A percentile compares a stretch with the other conserved stretches of the same genome.
phyloP scores from a whole-genome alignment of 306 rosid species.

The Elaeagnus macrophylla region DNA sequence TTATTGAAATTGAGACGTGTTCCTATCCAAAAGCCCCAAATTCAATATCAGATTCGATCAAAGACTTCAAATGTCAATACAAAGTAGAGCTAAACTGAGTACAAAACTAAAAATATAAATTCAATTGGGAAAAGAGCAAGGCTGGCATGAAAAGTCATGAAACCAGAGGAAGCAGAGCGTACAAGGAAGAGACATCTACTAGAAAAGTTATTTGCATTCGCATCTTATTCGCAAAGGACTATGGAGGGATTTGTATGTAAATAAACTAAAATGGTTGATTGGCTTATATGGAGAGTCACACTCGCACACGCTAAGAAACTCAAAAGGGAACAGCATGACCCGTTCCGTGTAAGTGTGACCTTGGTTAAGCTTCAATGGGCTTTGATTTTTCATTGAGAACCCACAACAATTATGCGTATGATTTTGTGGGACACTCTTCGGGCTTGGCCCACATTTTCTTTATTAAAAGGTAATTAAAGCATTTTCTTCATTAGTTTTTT shows the following conservation, averaged over 20 bases:
- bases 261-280: slow-evolving; percentile 1
- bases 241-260: background rate
- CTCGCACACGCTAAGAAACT: slow-evolving; percentile 17
- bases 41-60: slow-evolving; percentile 14
- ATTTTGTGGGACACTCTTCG: slow-evolving; percentile 53
- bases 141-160: slow-evolving; percentile 25
- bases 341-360: slow-evolving; percentile 19
- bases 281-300: background rate
- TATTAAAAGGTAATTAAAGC: background rate
- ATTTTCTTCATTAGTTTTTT: background rate
- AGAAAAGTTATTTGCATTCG: slow-evolving; percentile 13
- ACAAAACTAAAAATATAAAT: background rate
- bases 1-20: slow-evolving; percentile 9
- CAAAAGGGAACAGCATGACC: slow-evolving; percentile 7
- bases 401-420: slow-evolving; percentile 27
- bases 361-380: slow-evolving; percentile 39
- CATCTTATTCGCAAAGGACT: background rate
- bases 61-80: slow-evolving; percentile 3
- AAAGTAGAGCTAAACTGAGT: background rate
- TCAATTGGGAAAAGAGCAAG: slow-evolving; percentile 18
- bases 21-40: background rate
- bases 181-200: slow-evolving; percentile 35
- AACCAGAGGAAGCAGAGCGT: slow-evolving; percentile 29
- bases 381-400: background rate
- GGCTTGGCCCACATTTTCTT: slow-evolving; percentile 39